A percentile compares a stretch with the other conserved stretches of the same genome.
These are phyloP conservation scores for Talaromyces funiculosus DNA, from an alignment of 2,329 filamentous ascomycete species.

Conservation along the genomic window DNA sequence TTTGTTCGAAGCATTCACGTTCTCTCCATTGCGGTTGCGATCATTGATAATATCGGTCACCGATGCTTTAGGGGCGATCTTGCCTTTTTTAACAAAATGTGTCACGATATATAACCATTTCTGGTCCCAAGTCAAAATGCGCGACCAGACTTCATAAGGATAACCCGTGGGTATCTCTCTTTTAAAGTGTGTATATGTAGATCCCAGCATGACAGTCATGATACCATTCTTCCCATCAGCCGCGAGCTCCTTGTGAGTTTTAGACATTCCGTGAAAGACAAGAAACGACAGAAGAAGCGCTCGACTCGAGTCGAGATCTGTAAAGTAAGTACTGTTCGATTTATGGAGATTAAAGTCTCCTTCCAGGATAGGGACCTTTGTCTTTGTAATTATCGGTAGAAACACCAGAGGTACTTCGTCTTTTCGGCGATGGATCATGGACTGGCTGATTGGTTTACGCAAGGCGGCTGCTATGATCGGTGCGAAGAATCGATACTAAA, in stretches of 20 bases:
- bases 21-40: not conserved
- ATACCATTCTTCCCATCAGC: slow-evolving; percentile 8
- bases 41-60: not conserved
- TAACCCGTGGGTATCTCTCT: slow-evolving; percentile 20
- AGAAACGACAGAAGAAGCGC: slow-evolving; percentile 40
- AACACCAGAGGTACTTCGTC: slow-evolving; percentile 12
- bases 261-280: slow-evolving; percentile 10
- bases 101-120: slow-evolving; percentile 29
- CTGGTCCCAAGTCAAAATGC: slow-evolving; percentile 25
- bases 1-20: not conserved
- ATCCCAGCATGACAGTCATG: slow-evolving; percentile 17
- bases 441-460: slow-evolving; percentile 6
- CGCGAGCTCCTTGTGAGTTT: slow-evolving; percentile 5
- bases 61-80: slow-evolving; percentile 7
- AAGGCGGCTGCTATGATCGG: slow-evolving; percentile 5
- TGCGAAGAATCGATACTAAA: slow-evolving; percentile 9
- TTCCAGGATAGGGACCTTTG: slow-evolving; percentile 11
- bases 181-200: slow-evolving; percentile 18
- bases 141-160: slow-evolving; percentile 21
- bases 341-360: slow-evolving; percentile 26
- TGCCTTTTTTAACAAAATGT: slow-evolving; percentile 20
- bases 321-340: slow-evolving; percentile 52
- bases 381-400: slow-evolving; percentile 13
- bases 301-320: slow-evolving; percentile 50
- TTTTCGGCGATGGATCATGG: slow-evolving; percentile 1